These are phyloP conservation scores for Coemansia sp. DNA, from an alignment of 192 early-diverging fungal genomes.

Conservation along the genomic window DNA sequence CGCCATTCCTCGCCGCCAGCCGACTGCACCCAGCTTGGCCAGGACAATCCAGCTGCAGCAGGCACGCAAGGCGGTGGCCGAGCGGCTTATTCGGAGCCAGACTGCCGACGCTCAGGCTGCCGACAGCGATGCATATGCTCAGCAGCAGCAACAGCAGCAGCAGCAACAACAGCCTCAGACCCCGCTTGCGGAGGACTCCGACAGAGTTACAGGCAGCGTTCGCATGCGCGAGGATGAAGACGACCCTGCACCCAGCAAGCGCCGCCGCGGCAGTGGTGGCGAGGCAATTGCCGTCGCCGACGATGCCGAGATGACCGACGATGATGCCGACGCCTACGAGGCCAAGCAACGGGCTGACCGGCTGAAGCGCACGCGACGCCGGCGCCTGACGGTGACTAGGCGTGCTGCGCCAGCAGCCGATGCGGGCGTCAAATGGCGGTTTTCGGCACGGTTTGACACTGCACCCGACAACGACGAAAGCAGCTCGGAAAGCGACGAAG, in stretches of 20 bases:
- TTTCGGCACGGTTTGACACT: slow-evolving; percentile 41
- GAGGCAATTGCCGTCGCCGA: slow-evolving; percentile 9
- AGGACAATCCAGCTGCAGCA: slow-evolving; percentile 51
- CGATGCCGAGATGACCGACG: slow-evolving; percentile 14
- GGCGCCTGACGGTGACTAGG: neutral
- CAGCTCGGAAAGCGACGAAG: slow-evolving; percentile 39
- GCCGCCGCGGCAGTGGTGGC: slow-evolving; percentile 21
- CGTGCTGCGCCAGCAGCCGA: slow-evolving; percentile 15
- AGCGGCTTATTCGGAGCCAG: slow-evolving; percentile 26
- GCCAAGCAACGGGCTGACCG: neutral
- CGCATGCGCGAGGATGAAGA: slow-evolving; percentile 30
- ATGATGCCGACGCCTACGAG: neutral
- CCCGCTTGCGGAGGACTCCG: neutral
- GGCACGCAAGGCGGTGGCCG: slow-evolving; percentile 45
- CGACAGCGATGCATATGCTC: neutral
- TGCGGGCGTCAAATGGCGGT: slow-evolving; percentile 29
- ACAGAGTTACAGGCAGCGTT: slow-evolving; percentile 5
- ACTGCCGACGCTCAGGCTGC: neutral
- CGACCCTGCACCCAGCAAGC: slow-evolving; percentile 13
- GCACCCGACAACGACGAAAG: slow-evolving; percentile 10
- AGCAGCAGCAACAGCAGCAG: neutral
- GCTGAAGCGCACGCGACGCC: neutral
- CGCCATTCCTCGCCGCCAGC: slow-evolving; percentile 17
- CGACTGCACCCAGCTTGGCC: slow-evolving; percentile 41
- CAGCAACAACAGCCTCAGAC: neutral